phyloP scores from a whole-genome alignment of 202 grass and related monocot genomes.

The Carex arenaria region DNA sequence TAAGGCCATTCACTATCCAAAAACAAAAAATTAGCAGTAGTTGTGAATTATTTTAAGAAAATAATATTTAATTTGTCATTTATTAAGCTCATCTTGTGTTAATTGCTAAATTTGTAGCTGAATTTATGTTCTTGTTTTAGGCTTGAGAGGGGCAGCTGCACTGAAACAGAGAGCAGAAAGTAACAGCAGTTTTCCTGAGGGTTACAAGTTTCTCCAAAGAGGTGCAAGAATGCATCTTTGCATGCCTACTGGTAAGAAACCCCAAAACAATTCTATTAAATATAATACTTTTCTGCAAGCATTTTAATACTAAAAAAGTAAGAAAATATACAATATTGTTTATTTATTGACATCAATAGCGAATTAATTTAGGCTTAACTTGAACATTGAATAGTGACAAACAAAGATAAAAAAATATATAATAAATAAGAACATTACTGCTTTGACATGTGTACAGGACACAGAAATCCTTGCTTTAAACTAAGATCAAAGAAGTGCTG shows the following conservation, averaged over 20 bases:
- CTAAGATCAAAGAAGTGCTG: background rate
- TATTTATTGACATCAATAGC: background rate
- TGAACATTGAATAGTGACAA: background rate
- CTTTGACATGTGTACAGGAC: background rate
- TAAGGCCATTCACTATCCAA: background rate
- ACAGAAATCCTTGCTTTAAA: background rate
- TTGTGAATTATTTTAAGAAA: background rate
- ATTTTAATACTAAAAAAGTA: background rate
- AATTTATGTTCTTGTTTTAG: conserved; percentile 20
- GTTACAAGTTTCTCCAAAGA: conserved; percentile 41
- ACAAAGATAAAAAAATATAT: background rate
- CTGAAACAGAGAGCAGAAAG: conserved; percentile 57
- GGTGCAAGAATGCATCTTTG: conserved; percentile 57
- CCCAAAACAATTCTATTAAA: background rate
- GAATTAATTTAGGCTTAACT: background rate
- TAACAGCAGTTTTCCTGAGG: conserved; percentile 9
- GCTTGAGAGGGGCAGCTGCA: conserved; percentile 61
- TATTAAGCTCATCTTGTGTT: background rate
- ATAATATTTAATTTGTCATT: background rate
- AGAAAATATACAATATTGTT: background rate
- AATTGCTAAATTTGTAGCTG: background rate
- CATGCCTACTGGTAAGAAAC: conserved; percentile 57
- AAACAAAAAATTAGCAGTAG: background rate
- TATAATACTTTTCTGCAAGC: background rate
- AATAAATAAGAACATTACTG: background rate